These are phyloP conservation scores for Henckelia pumila DNA, from an alignment of 257 asterid species.

Conservation along the genomic window DNA sequence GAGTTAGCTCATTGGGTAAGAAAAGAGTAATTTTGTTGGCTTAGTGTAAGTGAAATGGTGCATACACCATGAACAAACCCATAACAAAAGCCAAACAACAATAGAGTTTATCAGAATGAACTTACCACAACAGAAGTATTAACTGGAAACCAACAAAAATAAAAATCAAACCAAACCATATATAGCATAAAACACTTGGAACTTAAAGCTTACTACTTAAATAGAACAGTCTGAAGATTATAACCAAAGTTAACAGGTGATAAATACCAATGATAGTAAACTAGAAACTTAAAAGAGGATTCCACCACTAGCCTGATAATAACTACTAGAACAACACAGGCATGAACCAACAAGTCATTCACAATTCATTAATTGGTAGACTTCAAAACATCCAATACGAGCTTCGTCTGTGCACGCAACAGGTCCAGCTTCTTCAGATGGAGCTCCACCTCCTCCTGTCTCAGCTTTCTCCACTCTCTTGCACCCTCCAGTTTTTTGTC, in stretches of 20 bases:
- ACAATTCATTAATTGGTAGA: slow-evolving; percentile 12
- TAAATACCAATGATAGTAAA: background rate
- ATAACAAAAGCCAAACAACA: background rate
- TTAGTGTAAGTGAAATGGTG: background rate
- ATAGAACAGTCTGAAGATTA: background rate
- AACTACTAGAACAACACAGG: slow-evolving; percentile 3
- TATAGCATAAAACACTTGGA: background rate
- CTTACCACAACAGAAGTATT: background rate
- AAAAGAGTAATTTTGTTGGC: background rate
- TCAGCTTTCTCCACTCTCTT: slow-evolving; percentile 38
- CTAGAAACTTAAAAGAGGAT: slow-evolving; percentile 22
- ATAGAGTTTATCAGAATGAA: background rate
- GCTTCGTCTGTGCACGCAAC: slow-evolving; percentile 30
- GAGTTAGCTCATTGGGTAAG: background rate
- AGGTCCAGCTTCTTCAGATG: slow-evolving; percentile 33
- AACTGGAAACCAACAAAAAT: background rate
- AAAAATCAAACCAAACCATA: background rate
- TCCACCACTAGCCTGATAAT: slow-evolving; percentile 1
- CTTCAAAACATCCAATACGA: slow-evolving; percentile 35
- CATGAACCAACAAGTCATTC: slow-evolving; percentile 5
- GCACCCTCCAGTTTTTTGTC: slow-evolving; percentile 35
- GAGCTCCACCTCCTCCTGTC: slow-evolving; percentile 31
- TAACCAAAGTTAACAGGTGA: background rate
- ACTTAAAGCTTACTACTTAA: background rate
- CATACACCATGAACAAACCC: background rate